Percentiles rank a stretch among this genome's conserved stretches.
Conservation (phyloP, 108 stramenopile species). For the Fragilariopsis cylindrus region DNA sequence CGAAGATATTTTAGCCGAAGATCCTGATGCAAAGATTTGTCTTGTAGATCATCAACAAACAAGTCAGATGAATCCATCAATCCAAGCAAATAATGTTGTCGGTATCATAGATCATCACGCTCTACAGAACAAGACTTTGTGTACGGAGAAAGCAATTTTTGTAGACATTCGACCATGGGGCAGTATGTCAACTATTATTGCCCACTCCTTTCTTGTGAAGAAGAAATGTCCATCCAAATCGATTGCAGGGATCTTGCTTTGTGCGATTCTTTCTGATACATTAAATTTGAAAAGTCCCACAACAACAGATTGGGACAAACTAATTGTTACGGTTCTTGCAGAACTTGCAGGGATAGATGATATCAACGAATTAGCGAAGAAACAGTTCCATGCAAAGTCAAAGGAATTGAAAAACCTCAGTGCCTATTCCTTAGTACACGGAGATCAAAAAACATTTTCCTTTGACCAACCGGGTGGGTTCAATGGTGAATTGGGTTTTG, state of each 20-base stretch:
- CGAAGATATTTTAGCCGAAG: constrained; percentile 48
- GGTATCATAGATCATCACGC: constrained; percentile 88
- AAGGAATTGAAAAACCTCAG: constrained; percentile 44
- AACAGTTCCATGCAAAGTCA: constrained; percentile 78
- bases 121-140: constrained; percentile 68
- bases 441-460: constrained; percentile 28
- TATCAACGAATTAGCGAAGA: constrained; percentile 52
- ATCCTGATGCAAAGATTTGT: constrained; percentile 54
- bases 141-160: constrained; percentile 74
- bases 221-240: constrained; percentile 3
- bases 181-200: constrained; percentile 67
- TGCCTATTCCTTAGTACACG: constrained; percentile 57
- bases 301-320: constrained; percentile 73
- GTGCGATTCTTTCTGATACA: constrained; percentile 60
- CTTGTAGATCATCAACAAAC: constrained; percentile 80
- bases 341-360: constrained; percentile 63
- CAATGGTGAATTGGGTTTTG: constrained; percentile 62
- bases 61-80: constrained; percentile 66
- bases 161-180: constrained; percentile 87
- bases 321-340: constrained; percentile 70
- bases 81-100: constrained; percentile 57
- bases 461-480: constrained; percentile 38
- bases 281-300: constrained; percentile 63
- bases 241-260: constrained; percentile 47
- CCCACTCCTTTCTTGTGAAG: constrained; percentile 64